These are phyloP conservation scores for Cystobasidium slooffiae DNA, from an alignment of 1,284 basidiomycete species.

Conservation along the genomic window DNA sequence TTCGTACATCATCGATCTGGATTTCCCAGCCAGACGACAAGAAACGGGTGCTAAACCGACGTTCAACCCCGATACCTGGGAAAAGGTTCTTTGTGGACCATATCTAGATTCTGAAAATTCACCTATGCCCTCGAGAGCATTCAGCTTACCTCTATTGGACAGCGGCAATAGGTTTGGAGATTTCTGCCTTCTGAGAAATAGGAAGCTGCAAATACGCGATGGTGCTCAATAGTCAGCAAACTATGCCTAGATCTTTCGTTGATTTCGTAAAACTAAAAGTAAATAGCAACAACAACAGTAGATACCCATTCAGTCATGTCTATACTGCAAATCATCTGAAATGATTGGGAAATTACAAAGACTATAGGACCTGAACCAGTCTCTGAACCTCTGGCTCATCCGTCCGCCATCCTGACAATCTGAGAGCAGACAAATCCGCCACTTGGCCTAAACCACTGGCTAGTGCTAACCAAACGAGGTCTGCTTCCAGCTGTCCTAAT, in stretches of 20 bases:
- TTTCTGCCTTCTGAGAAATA: constrained; percentile 60
- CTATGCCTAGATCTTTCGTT: no score
- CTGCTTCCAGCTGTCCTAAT: constrained; percentile 68
- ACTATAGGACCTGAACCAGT: not conserved
- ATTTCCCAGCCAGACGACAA: constrained; percentile 68
- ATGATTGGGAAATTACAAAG: no score
- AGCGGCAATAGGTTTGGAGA: constrained; percentile 65
- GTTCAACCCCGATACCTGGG: constrained; percentile 73
- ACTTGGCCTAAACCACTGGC: constrained; percentile 54
- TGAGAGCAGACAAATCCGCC: not conserved
- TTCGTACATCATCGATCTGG: constrained; percentile 84
- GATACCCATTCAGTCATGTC: not conserved
- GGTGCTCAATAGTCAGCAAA: not conserved
- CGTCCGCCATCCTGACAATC: not conserved
- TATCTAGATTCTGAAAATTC: constrained; percentile 83
- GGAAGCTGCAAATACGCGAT: constrained; percentile 21
- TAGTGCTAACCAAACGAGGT: constrained; percentile 80
- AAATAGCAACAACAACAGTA: constrained; percentile 5
- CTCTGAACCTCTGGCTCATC: constrained; percentile 5
- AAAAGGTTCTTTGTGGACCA: constrained; percentile 71
- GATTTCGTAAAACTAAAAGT: not conserved
- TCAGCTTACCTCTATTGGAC: constrained; percentile 73
- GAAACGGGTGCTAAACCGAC: constrained; percentile 64
- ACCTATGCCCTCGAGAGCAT: constrained; percentile 68
- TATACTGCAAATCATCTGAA: no score